phyloP scores from a whole-genome alignment of 768 basidiomycete genomes.

The Paxillus involutus region DNA sequence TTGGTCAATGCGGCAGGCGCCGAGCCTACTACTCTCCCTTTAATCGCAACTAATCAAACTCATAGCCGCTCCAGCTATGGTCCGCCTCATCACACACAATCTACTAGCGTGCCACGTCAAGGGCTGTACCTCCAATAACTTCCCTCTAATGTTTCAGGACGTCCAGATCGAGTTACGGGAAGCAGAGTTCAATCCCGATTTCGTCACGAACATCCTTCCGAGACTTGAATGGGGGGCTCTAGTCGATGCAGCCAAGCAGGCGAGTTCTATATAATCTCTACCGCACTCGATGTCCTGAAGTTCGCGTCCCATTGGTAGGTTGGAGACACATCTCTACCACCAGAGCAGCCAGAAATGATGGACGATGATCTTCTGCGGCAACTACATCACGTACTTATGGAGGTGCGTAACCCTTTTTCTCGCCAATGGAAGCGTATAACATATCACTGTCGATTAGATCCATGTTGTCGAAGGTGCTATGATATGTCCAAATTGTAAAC shows the following conservation, averaged over 20 bases:
- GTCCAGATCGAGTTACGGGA: slow-evolving; percentile 78
- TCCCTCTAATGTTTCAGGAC: slow-evolving; percentile 82
- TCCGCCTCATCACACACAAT: slow-evolving; percentile 94
- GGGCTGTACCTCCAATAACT: slow-evolving; percentile 91
- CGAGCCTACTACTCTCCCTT: background rate
- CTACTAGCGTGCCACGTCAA: slow-evolving; percentile 93
- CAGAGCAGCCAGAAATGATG: slow-evolving; percentile 68
- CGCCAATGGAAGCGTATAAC: background rate
- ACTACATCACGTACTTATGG: slow-evolving; percentile 90
- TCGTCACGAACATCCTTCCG: slow-evolving; percentile 79
- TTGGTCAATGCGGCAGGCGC: background rate
- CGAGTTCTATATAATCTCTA: slow-evolving; percentile 32
- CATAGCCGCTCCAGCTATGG: slow-evolving; percentile 48
- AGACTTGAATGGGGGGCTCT: slow-evolving; percentile 91
- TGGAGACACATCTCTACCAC: slow-evolving; percentile 82
- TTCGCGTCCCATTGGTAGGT: slow-evolving; percentile 48
- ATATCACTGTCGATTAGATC: slow-evolving; percentile 53
- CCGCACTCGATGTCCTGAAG: background rate
- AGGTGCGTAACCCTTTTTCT: slow-evolving; percentile 48
- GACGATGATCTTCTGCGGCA: slow-evolving; percentile 82
- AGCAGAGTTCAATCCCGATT: slow-evolving; percentile 88
- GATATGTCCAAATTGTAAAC: slow-evolving; percentile 90
- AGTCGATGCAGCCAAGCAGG: slow-evolving; percentile 77
- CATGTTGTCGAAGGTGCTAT: slow-evolving; percentile 91
- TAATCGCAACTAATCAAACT: background rate